These are phyloP conservation scores for Sideroxylon spinosum DNA, from an alignment of 179 eudicot species.

Conservation along the genomic window DNA sequence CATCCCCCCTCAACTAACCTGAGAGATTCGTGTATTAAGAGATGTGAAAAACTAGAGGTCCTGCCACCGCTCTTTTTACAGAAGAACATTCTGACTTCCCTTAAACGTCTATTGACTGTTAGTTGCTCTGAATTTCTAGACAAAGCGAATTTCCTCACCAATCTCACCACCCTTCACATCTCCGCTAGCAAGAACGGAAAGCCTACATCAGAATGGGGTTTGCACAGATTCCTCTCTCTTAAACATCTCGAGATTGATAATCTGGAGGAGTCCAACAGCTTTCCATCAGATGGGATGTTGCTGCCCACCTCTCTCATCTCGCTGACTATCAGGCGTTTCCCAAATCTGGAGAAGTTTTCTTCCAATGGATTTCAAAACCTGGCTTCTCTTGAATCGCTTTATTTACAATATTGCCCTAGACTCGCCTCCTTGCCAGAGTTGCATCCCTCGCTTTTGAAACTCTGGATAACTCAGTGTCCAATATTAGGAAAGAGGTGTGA, in stretches of 20 bases:
- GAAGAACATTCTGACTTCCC: not conserved
- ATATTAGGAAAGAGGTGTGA: not conserved
- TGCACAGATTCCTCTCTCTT: slow-evolving; percentile 4
- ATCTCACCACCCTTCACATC: slow-evolving; percentile 18
- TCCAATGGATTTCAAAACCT: not conserved
- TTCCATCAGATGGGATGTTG: not conserved
- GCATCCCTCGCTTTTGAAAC: not conserved
- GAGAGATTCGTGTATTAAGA: no score
- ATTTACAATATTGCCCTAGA: not conserved
- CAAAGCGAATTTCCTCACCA: slow-evolving; percentile 15
- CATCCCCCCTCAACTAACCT: no score
- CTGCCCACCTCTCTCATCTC: not conserved
- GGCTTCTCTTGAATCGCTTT: not conserved
- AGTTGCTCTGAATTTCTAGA: not conserved
- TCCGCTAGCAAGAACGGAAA: not conserved
- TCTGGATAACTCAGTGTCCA: not conserved
- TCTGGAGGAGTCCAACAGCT: no score
- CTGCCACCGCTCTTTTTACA: not conserved
- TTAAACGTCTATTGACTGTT: not conserved
- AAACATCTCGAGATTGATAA: not conserved
- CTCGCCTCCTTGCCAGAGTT: slow-evolving; percentile 5
- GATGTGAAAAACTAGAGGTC: not conserved
- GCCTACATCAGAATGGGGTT: slow-evolving; percentile 14
- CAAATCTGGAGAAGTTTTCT: not conserved
- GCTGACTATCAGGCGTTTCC: not conserved